Evolutionary conservation across 2,329 filamentous ascomycete genomes (phyloP).

Genomic region (Cladosporium oxysporum): DNA sequence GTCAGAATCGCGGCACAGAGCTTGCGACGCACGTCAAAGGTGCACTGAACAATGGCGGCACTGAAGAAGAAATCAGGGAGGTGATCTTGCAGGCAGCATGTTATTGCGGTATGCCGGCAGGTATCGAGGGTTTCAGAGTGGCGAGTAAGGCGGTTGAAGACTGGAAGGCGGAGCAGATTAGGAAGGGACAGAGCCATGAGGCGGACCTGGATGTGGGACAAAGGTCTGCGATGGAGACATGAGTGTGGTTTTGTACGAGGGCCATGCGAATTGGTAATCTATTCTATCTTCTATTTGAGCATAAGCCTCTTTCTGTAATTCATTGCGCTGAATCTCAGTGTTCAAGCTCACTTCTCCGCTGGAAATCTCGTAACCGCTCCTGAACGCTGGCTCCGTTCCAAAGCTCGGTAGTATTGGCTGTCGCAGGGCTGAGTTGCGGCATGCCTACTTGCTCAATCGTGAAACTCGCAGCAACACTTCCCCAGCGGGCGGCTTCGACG

Average conservation of each 20-base stretch:
- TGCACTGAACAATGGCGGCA: slow-evolving; percentile 63
- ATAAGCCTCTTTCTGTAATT: neutral
- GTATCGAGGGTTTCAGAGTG: slow-evolving; percentile 56
- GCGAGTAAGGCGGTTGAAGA: slow-evolving; percentile 55
- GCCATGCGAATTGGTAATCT: neutral
- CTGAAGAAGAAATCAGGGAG: slow-evolving; percentile 64
- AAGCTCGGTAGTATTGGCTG: slow-evolving; percentile 34
- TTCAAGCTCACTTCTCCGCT: slow-evolving; percentile 30
- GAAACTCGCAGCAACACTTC: slow-evolving; percentile 81
- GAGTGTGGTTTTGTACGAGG: neutral
- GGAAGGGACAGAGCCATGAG: slow-evolving; percentile 12
- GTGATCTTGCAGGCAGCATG: slow-evolving; percentile 53
- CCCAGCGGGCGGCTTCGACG: slow-evolving; percentile 75
- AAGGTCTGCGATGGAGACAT: slow-evolving; percentile 7
- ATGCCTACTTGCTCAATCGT: slow-evolving; percentile 93
- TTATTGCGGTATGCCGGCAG: slow-evolving; percentile 58
- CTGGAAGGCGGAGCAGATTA: slow-evolving; percentile 46
- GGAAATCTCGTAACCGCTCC: slow-evolving; percentile 47
- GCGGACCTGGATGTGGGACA: slow-evolving; percentile 4
- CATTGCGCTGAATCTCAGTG: neutral
- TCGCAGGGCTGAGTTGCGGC: slow-evolving; percentile 53
- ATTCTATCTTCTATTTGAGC: neutral
- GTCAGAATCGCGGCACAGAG: slow-evolving; percentile 61
- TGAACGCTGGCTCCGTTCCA: slow-evolving; percentile 52
- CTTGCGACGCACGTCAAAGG: slow-evolving; percentile 64